Evolutionary conservation across 768 basidiomycete genomes (phyloP).

Genomic region (Gyrodon lividus): DNA sequence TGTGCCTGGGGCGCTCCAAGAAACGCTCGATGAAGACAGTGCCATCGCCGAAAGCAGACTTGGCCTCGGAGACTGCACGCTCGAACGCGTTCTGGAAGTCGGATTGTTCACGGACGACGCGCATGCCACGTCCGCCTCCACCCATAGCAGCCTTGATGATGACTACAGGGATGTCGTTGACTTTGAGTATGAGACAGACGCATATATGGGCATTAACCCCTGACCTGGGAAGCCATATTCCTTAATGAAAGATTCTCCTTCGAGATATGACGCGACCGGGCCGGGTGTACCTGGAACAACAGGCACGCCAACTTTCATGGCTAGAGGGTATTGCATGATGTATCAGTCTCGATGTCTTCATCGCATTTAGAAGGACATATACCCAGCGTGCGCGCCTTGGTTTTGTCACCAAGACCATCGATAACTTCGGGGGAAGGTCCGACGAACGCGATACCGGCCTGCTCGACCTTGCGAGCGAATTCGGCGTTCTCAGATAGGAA

Average conservation of each 20-base stretch:
- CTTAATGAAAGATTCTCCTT: conserved; percentile 86
- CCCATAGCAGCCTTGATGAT: conserved; percentile 99
- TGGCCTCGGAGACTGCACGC: conserved; percentile 93
- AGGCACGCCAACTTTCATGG: conserved; percentile 88
- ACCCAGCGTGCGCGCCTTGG: conserved; percentile 92
- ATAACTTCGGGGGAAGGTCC: conserved; percentile 96
- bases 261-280: conserved; percentile 74
- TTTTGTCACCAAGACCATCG: conserved; percentile 97
- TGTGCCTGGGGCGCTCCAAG: conserved; percentile 94
- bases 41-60: conserved; percentile 95
- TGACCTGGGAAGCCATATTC: conserved; percentile 93
- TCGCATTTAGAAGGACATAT: conserved; percentile 13
- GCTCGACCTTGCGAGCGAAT: conserved; percentile 98
- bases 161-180: conserved; percentile 49
- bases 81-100: conserved; percentile 89
- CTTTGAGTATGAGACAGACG: conserved; percentile 3
- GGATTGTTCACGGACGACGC: conserved; percentile 92
- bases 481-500: conserved; percentile 97
- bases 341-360: conserved; percentile 1
- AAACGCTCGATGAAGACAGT: conserved; percentile 99
- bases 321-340: conserved; percentile 38
- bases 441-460: conserved; percentile 95
- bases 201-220: conserved; percentile 11
- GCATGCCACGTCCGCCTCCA: conserved; percentile 98
- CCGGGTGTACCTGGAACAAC: conserved; percentile 99